Evolutionary conservation across 129 eudicot genomes (phyloP), one percentile per base, ranked within the genome.

Genomic region (Glebionis coronaria): DNA sequence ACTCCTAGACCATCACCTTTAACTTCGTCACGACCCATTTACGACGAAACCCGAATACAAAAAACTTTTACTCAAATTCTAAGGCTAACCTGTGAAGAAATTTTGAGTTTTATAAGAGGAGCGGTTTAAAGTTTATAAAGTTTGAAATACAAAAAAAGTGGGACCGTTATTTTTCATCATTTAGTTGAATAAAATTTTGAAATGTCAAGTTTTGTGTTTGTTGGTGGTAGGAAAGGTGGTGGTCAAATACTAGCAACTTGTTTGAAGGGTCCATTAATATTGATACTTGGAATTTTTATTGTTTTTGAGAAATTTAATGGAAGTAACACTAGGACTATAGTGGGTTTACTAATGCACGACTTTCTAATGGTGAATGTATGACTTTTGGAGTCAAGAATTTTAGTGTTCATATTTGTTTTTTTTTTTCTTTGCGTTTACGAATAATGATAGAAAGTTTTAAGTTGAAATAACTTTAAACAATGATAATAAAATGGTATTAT

Each of bases 1-100:
- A 57, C 68, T 25, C 63, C 61, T 28, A 56, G 21, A 71, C 60
- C 68, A 45, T 49, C 65, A 18, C 25, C 55, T 44, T 46, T 70
- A 18, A 57, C 12, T 70, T 46, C 75, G 12, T 44, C 65, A 19
- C 67, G 57, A 5, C 60, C 75, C 75, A 71, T 71, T 46, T 11
- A 15, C 2, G 1, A 53, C 54, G 7, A 49, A 49, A 15, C 54
- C 16, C 0, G 7, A 15, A 53, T 8, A 15, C 25, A 16, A 19
- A n/a, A 53, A 53, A 53, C 8, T 1, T 53, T 67, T 7, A 65
- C 61, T 67, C 16, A 9, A 68, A 16, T 67, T 54, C 61, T 31
- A 68, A 53, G 5, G 35, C 9, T 12, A 52, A 9, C 13, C 51
- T 12, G 13, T 25, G 44, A 10, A 19, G 1, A 35, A 35, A 5